Evolutionary conservation across 106 monocot genomes (phyloP).

Genomic region (Platanthera zijinensis): DNA sequence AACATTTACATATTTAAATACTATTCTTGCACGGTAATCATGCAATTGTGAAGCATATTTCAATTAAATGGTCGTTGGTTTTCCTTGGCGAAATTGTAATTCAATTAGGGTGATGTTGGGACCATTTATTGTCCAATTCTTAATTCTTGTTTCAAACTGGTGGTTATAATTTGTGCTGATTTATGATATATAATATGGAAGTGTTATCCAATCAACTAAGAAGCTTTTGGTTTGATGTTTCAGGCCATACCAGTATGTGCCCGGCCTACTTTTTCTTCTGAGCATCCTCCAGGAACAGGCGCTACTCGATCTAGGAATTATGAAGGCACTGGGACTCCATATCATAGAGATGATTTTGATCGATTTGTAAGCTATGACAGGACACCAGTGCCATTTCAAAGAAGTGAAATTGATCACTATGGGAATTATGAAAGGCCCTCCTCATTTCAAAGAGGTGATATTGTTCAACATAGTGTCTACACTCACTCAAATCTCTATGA

Average conservation of each 20-base stretch:
- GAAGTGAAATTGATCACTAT: conserved; percentile 1
- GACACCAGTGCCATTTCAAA: conserved; percentile 1
- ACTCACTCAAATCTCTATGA: conserved; percentile 5
- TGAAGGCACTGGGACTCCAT: not conserved
- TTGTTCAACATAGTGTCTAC: conserved; percentile 1
- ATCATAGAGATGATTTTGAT: not conserved
- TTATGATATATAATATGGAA: not conserved
- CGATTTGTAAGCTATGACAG: conserved; percentile 5
- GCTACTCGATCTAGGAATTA: not conserved
- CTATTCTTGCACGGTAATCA: not conserved
- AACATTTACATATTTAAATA: too few species aligned
- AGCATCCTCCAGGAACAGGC: not conserved
- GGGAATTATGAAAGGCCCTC: not conserved
- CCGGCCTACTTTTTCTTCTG: conserved; percentile 12
- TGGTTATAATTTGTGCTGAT: not conserved
- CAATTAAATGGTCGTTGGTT: not conserved
- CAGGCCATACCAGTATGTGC: conserved; percentile 23
- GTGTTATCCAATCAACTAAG: not conserved
- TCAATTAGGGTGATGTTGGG: not conserved
- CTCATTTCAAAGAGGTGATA: conserved; percentile 17
- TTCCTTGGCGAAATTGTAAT: not conserved
- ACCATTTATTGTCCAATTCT: not conserved
- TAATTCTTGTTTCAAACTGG: not conserved
- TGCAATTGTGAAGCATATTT: not conserved
- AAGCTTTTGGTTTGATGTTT: not conserved